Evolutionary conservation across 2,329 filamentous ascomycete species (phyloP), one percentile per base, ranked within the genome.

Genomic region (Penicillium corylophilum): DNA sequence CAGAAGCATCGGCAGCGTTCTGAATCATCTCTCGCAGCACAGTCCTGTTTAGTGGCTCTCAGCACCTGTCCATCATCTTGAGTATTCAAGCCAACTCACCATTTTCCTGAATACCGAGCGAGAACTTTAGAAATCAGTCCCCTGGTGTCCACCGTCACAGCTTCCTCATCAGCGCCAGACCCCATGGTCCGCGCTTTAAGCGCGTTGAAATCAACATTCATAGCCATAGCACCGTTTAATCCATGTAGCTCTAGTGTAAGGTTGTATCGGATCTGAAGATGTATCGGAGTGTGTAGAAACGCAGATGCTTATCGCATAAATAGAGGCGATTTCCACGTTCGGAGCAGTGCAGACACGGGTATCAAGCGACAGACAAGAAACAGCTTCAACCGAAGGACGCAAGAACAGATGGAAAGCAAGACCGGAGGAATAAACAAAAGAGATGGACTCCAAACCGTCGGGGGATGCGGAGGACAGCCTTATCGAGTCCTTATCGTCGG

Each of bases 71-170:
- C n/a, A 12, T 24, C 9, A 16, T 29, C 16, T 23, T 13, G 9
- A 35, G 40, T 12, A 49, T 15, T 22, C 35, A 10, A 20, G 15
- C 22, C 1, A 8, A 82, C 88, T 5, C 84, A 91, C 87, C 93
- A 96, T 77, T 99, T 95, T 64, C 94, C 93, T 2, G 92, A 96
- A 70, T 99, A 99, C 67, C 94, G 82, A 9, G 94, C 94, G 44
- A 99, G 82, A 10, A 99, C 93, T 74, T 99, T 99, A 76, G 97
- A 95, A 68, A 99, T 99, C 63, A 99, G 75, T 39, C 94, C 94
- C 66, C 95, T 83, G 44, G 94, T 99, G 69, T 99, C 96, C 66
- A 99, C 94, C 0, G 94, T 99, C 50, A 99, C 94, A 38, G 94
- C 94, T 73, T 97, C 94, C 72, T 97, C 94, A 63, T 95, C 90